Conservation (phyloP, 2,329 filamentous ascomycete species). For the Aspergillus ruber region DNA sequence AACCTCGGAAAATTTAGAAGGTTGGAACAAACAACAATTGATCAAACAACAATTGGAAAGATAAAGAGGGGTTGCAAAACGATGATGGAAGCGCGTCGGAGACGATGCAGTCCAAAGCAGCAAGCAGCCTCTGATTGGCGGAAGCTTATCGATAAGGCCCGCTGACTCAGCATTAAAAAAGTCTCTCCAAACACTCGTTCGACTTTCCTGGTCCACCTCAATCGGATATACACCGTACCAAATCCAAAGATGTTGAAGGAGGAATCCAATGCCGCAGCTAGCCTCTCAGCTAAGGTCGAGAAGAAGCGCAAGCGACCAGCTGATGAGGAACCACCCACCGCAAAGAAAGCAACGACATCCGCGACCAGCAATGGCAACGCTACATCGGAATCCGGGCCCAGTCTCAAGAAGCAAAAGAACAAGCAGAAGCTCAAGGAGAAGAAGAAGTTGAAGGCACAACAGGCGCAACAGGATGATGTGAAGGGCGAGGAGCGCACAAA, state of each 20-base stretch:
- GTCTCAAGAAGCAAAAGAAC: constrained; percentile 26
- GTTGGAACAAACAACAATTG: too few species aligned
- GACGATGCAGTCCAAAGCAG: constrained; percentile 1
- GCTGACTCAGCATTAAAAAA: constrained; percentile 24
- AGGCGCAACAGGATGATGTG: constrained; percentile 19
- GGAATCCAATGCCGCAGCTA: constrained; percentile 10
- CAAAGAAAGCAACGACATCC: constrained; percentile 10
- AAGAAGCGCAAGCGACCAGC: constrained; percentile 38
- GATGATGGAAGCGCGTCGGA: neutral
- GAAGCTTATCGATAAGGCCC: constrained; percentile 26
- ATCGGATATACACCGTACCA: neutral
- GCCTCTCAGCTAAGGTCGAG: constrained; percentile 28
- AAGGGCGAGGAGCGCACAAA: constrained; percentile 54
- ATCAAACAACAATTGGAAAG: too few species aligned
- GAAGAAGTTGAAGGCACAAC: constrained; percentile 19
- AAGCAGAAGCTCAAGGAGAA: constrained; percentile 51
- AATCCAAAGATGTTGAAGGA: constrained; percentile 15
- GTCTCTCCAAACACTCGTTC: neutral
- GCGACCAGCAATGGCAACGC: constrained; percentile 1
- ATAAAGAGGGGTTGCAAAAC: neutral
- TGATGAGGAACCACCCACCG: constrained; percentile 20
- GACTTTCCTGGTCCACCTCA: neutral
- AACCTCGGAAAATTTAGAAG: too few species aligned
- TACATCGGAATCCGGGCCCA: constrained; percentile 18
- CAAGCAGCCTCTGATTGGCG: constrained; percentile 13